Base-by-base conservation (phyloP, 805 yeast genomes). In the Yueomyces sp. region DNA sequence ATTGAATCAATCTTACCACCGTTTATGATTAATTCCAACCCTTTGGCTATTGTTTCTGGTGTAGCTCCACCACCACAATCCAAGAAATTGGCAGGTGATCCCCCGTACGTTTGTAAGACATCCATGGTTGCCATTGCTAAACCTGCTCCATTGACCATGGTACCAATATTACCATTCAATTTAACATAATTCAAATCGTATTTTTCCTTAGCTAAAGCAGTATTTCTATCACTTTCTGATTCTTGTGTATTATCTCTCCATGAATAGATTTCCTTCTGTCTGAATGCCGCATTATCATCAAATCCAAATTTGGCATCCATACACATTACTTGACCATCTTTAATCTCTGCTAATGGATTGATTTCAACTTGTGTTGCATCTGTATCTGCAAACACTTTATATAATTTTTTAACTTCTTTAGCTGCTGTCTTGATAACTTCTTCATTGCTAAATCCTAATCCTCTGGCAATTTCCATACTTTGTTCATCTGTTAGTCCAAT, bases 21-120 rank as follows among this genome's bases (percentile, higher is more conserved):
- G 41, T 28, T 29, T 37, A 33, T 28, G 41, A 92, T 90, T 67
- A 92, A 77, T 69, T 80, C 82, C 73, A 92, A 90, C 45, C 97
- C 99, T 69, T 83, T 83, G 73, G 88, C 94, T 63, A 92, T 92
- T 60, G 98, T 90, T 69, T 85, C 84, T 54, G 97, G 96, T 50
- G 97, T 92, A 57, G 99, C 98, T 67, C 96, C 95, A 74, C 99
- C 99, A 74, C 99, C 99, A 69, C 96, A 92, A 74, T 92, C 99
- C 65, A 92, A 78, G 78, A 92, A 92, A 76, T 92, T 92, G 53
- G 98, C 99, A 59, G 99, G 99, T 55, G 79, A 84, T 67, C 99
- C 99, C 60, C 97, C 96, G 72, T 87, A 85, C 59, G 92, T 78
- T 73, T 92, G 87, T 73, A 92, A 86, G 65, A 94, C 94, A 69